Conservation (phyloP, 2,329 filamentous ascomycete genomes). For the Colletotrichum camelliae region DNA sequence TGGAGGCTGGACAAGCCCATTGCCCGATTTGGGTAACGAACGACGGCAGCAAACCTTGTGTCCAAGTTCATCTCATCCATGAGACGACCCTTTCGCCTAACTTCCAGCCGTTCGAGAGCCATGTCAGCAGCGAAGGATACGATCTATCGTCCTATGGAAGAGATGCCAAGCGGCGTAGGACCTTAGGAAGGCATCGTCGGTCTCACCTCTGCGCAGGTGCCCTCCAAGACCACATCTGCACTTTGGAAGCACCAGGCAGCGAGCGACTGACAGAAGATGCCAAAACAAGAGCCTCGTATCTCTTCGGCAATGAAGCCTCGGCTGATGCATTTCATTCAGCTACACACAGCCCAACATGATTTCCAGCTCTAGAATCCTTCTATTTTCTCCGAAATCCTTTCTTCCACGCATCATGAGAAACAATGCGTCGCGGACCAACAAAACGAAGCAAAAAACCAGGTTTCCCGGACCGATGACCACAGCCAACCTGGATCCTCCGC, state of each 20-base stretch:
- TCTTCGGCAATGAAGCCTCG: rapidly evolving
- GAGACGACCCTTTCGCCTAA: not conserved
- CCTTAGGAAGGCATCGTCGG: not conserved
- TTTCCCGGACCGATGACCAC: not conserved
- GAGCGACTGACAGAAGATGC: not conserved
- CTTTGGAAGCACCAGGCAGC: not conserved
- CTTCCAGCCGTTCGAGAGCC: not conserved
- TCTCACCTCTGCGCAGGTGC: not conserved
- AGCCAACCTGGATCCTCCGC: not conserved
- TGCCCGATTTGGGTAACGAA: not conserved
- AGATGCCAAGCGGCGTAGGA: not conserved
- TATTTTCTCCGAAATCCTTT: not conserved
- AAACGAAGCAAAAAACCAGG: not conserved
- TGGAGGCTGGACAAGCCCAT: not conserved
- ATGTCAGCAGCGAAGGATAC: not conserved
- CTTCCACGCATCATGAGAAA: not conserved
- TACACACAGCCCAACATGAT: not conserved
- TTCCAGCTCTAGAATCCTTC: not conserved
- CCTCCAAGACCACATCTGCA: not conserved
- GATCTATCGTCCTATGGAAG: not conserved
- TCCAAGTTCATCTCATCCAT: not conserved
- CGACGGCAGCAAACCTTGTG: not conserved
- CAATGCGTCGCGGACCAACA: not conserved
- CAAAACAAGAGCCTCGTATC: not conserved
- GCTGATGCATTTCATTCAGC: not conserved